Evolutionary conservation across 2,329 filamentous ascomycete species (phyloP), one percentile per base, ranked within the genome.

Genomic region (Aphanoascus verrucosus): DNA sequence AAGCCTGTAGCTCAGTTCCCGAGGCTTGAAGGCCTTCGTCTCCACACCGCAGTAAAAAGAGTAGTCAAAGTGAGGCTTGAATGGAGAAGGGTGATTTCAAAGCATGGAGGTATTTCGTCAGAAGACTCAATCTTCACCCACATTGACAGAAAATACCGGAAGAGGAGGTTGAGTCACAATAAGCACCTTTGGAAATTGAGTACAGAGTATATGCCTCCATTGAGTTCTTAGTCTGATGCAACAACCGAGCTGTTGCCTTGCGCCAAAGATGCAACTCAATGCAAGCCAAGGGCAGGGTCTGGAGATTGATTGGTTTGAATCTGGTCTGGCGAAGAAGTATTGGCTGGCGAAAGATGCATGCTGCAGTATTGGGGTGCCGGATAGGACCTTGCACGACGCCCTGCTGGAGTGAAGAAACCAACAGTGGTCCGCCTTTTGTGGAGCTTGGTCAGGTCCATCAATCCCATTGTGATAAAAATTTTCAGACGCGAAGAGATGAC

Each of bases 1-100:
- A 19, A 31, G 15, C 20, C 14, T 8, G 7, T n/a, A n/a, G 32
- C 23, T n/a, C n/a, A 17, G 28, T 35, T 51, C 15, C n/a, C 20
- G 15, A 51, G 38, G 23, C 49, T 51, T 51, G 23, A 31, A 9
- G 19, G 20, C 31, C 35, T n/a, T 20, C 37, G 31, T 40, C 28
- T 40, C 28, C 49, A 51, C 49, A 51, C 49, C 49, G 35, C 28
- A 5, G 6, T 8, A 50, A 53, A 46, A 20, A 37, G 15, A 38
- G 17, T 28, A 34, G 7, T 17, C 15, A 54, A 54, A 41, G 42
- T 52, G 49, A 55, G 52, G 55, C 48, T 51, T 45, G 28, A 11
- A 44, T 35, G 31, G 47, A 52, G 9, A 44, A 20, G 42, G 35
- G 12, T 2, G 28, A 15, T 8, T 35, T 17, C 32, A 19, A 37